These are phyloP conservation scores for Epichloe sylvatica DNA, from an alignment of 2,329 filamentous ascomycete species.

Conservation along the genomic window DNA sequence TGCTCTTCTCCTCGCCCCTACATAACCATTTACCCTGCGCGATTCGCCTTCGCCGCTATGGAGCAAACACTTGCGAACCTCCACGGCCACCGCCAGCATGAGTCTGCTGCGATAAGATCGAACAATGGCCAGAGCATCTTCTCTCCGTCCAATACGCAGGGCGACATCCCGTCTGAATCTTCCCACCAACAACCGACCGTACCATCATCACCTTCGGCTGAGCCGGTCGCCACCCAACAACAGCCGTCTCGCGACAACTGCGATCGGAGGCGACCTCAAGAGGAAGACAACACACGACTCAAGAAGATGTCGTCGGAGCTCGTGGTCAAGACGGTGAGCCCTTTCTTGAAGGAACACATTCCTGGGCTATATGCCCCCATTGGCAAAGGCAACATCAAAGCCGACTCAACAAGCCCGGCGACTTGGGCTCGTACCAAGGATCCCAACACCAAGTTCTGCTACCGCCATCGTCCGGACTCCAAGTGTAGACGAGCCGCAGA, in stretches of 20 bases:
- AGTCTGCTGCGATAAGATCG: background rate
- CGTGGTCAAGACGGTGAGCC: conserved; percentile 65
- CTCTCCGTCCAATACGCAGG: background rate
- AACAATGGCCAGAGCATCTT: background rate
- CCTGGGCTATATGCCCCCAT: conserved; percentile 76
- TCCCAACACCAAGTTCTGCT: conserved; percentile 83
- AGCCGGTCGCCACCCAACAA: conserved; percentile 6
- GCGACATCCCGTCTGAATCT: background rate
- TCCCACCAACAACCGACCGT: background rate
- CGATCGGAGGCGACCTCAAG: conserved; percentile 35
- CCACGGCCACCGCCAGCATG: conserved; percentile 2
- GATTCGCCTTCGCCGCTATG: background rate
- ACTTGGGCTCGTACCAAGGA: conserved; percentile 27
- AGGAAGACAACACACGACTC: conserved; percentile 34
- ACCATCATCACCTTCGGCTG: conserved; percentile 5
- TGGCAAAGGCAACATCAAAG: conserved; percentile 35
- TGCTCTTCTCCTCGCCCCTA: background rate
- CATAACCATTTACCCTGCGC: conserved; percentile 1
- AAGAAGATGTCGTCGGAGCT: conserved; percentile 50
- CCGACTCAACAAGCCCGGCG: conserved; percentile 9
- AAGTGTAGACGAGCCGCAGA: conserved; percentile 89
- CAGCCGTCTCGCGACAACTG: conserved; percentile 30
- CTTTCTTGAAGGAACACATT: conserved; percentile 84
- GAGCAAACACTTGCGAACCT: conserved; percentile 1
- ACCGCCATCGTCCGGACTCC: conserved; percentile 83